phyloP scores from a whole-genome alignment of 1,139 yeast species.

The Spathaspora sp. region DNA sequence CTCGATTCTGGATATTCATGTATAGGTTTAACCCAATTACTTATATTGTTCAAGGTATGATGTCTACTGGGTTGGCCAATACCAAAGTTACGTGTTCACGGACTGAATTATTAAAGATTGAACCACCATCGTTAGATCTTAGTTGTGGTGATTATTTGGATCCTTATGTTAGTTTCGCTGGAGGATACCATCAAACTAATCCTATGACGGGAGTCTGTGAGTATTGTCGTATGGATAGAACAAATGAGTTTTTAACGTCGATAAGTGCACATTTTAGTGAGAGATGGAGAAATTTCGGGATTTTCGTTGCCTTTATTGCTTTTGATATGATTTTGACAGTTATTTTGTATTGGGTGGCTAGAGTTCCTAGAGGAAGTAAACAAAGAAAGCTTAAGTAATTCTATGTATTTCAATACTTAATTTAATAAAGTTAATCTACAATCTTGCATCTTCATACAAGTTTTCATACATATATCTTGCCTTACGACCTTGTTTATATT shows the following conservation, averaged over 20 bases:
- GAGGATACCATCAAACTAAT: constrained; percentile 50
- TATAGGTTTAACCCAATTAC: constrained; percentile 70
- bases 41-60: constrained; percentile 42
- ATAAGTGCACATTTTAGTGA: constrained; percentile 44
- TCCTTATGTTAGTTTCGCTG: constrained; percentile 41
- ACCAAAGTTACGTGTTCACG: constrained; percentile 26
- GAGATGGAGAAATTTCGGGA: constrained; percentile 73
- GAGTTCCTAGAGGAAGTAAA: constrained; percentile 62
- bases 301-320: constrained; percentile 45
- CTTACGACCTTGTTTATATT: constrained; percentile 10
- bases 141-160: constrained; percentile 58
- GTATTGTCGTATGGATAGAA: constrained; percentile 50
- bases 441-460: constrained; percentile 11
- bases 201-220: constrained; percentile 34
- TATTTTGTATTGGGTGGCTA: constrained; percentile 66
- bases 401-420: background rate
- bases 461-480: constrained; percentile 12
- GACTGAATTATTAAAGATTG: constrained; percentile 25
- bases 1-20: constrained; percentile 53
- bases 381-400: constrained; percentile 14
- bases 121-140: constrained; percentile 41
- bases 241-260: constrained; percentile 50
- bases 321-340: constrained; percentile 55
- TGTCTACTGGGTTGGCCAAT: constrained; percentile 27
- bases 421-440: background rate